A percentile compares a stretch with the other conserved stretches of the same genome.
phyloP scores from a whole-genome alignment of 768 basidiomycete genomes.

The Sarcomyxa edulis region DNA sequence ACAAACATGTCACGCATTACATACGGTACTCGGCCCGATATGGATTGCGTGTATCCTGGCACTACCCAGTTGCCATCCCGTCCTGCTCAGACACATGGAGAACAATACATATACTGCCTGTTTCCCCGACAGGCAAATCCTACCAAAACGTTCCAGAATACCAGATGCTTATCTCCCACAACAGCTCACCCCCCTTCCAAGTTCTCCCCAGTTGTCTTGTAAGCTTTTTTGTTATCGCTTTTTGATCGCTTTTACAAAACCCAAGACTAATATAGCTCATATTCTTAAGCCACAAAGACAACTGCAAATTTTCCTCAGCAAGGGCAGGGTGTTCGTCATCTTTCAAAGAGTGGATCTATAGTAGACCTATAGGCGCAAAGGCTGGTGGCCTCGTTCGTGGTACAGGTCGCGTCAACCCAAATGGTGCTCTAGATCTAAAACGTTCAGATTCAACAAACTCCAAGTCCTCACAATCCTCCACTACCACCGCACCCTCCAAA shows the following conservation, averaged over 20 bases:
- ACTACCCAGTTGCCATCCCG: too few species aligned
- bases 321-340: too few species aligned
- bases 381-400: slow-evolving; percentile 57
- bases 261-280: too few species aligned
- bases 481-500: slow-evolving; percentile 14
- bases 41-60: too few species aligned
- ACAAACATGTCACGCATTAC: too few species aligned
- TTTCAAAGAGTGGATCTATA: too few species aligned
- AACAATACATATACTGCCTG: too few species aligned
- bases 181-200: slow-evolving; percentile 32
- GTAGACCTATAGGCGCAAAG: slow-evolving; percentile 28
- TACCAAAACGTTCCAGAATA: slow-evolving; percentile 66
- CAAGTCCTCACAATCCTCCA: slow-evolving; percentile 14
- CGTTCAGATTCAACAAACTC: slow-evolving; percentile 17
- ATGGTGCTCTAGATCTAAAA: slow-evolving; percentile 53
- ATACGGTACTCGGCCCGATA: too few species aligned
- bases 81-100: too few species aligned
- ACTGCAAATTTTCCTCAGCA: slow-evolving; percentile 13
- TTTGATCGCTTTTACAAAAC: too few species aligned
- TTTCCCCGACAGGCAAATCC: slow-evolving; percentile 67
- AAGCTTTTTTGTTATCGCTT: slow-evolving; percentile 15
- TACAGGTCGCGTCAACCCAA: slow-evolving; percentile 57
- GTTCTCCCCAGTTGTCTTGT: slow-evolving; percentile 33
- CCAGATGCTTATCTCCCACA: slow-evolving; percentile 27
- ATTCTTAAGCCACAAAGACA: slow-evolving; percentile 8